Conservation (phyloP, 1,139 yeast species). For the Candida anutae region DNA sequence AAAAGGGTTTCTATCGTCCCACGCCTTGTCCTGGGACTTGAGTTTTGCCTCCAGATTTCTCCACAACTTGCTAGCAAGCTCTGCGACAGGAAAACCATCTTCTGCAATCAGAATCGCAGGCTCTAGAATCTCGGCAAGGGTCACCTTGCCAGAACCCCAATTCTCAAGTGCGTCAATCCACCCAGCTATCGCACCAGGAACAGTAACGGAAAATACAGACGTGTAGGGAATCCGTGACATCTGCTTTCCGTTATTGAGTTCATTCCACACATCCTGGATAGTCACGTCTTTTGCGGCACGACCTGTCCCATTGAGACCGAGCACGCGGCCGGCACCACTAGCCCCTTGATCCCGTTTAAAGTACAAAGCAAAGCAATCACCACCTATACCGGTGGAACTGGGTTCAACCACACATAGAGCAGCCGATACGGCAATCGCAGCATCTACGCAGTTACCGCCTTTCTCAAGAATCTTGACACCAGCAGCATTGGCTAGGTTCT, state of each 20-base stretch:
- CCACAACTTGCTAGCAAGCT: conserved; percentile 53
- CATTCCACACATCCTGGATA: conserved; percentile 41
- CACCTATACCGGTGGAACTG: conserved; percentile 74
- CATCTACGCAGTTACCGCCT: conserved; percentile 80
- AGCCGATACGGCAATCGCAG: conserved; percentile 76
- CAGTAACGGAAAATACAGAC: conserved; percentile 57
- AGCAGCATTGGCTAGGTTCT: conserved; percentile 71
- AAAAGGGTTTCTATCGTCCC: conserved; percentile 27
- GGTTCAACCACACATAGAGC: conserved; percentile 70
- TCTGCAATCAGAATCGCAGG: conserved; percentile 72
- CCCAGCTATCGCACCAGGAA: conserved; percentile 75
- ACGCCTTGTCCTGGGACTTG: conserved; percentile 22
- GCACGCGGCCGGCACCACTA: conserved; percentile 26
- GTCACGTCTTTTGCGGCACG: conserved; percentile 49
- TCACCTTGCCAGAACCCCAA: conserved; percentile 70
- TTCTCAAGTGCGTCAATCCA: conserved; percentile 61
- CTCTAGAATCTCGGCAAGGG: conserved; percentile 48
- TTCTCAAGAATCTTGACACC: conserved; percentile 56
- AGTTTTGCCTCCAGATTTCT: conserved; percentile 28
- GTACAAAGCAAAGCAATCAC: conserved; percentile 68
- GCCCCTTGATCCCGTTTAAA: conserved; percentile 33
- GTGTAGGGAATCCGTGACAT: conserved; percentile 32
- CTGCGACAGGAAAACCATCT: conserved; percentile 58
- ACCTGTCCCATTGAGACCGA: conserved; percentile 75
- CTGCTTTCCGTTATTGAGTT: conserved; percentile 34